A percentile compares a stretch with the other conserved stretches of the same genome.
These are phyloP conservation scores for Solanum peruvianum DNA, from an alignment of 257 asterid species.

Conservation along the genomic window DNA sequence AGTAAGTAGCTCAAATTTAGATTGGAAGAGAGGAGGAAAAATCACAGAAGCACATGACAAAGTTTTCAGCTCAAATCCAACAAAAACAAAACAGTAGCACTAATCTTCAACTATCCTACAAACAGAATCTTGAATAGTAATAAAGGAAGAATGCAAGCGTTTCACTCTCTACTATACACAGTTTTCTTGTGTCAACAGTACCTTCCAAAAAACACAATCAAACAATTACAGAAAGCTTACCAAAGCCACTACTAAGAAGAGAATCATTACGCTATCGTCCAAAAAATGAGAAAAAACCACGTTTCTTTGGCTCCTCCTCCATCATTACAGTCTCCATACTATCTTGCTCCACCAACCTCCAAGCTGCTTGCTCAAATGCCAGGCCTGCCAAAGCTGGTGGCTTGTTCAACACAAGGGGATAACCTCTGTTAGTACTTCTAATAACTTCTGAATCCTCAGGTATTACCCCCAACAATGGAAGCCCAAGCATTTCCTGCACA, in stretches of 20 bases:
- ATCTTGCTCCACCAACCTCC: conserved; percentile 99
- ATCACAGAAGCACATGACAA: neutral
- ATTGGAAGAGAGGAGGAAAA: neutral
- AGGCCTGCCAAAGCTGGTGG: conserved; percentile 92
- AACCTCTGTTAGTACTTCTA: conserved; percentile 83
- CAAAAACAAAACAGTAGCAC: neutral
- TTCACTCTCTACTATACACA: conserved; percentile 33
- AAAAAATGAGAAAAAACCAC: conserved; percentile 88
- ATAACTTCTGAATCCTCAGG: conserved; percentile 94
- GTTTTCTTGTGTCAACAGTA: neutral
- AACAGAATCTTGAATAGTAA: conserved; percentile 1
- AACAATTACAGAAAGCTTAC: neutral
- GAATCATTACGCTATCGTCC: conserved; percentile 33
- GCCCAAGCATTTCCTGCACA: conserved; percentile 90
- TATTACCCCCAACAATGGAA: conserved; percentile 81
- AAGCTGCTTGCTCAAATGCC: conserved; percentile 96
- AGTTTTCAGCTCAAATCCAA: neutral
- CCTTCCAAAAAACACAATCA: neutral
- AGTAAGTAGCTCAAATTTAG: neutral
- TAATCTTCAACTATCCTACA: neutral
- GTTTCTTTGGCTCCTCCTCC: conserved; percentile 94
- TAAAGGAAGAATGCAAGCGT: conserved; percentile 12
- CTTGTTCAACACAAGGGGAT: conserved; percentile 82
- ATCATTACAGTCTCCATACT: conserved; percentile 92
- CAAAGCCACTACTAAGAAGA: neutral